Evolutionary conservation across 352 stramenopile species (phyloP).

Genomic region (Globisporangium lucens): DNA sequence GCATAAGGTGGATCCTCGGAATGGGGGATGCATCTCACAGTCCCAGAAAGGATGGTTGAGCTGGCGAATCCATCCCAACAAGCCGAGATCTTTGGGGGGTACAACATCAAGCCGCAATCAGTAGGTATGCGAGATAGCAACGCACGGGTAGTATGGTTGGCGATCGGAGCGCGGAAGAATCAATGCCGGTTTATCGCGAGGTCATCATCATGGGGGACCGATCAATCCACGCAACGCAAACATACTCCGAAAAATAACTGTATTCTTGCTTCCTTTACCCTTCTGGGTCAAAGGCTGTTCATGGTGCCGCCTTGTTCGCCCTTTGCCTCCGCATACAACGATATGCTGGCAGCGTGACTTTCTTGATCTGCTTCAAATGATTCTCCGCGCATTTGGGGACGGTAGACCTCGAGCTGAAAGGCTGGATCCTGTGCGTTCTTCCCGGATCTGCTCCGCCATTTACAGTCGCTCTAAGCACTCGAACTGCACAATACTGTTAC

Average conservation of each 20-base stretch:
- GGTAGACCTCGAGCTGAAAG: not conserved
- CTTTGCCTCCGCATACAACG: not conserved
- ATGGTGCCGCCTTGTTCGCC: not conserved
- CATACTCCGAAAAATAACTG: slow-evolving; percentile 11
- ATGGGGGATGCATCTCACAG: too few species aligned
- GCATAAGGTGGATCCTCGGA: too few species aligned
- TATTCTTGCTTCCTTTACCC: slow-evolving; percentile 1
- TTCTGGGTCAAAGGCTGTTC: not conserved
- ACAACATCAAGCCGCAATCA: too few species aligned
- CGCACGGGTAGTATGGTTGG: too few species aligned
- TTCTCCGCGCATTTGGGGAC: not conserved
- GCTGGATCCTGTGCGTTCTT: not conserved
- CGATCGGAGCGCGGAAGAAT: too few species aligned
- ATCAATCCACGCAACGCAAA: not conserved
- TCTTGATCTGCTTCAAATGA: not conserved
- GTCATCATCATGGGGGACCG: not conserved
- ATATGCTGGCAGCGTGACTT: not conserved
- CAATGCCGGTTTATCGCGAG: too few species aligned
- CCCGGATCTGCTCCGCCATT: slow-evolving; percentile 2
- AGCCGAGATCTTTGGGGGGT: too few species aligned
- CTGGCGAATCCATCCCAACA: too few species aligned
- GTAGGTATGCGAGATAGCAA: too few species aligned
- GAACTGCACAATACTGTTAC: slow-evolving; percentile 90
- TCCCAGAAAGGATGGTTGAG: too few species aligned
- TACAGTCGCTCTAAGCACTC: slow-evolving; percentile 85